Evolutionary conservation across 2,329 filamentous ascomycete genomes (phyloP).

Genomic region (Boeremia lycopersici): DNA sequence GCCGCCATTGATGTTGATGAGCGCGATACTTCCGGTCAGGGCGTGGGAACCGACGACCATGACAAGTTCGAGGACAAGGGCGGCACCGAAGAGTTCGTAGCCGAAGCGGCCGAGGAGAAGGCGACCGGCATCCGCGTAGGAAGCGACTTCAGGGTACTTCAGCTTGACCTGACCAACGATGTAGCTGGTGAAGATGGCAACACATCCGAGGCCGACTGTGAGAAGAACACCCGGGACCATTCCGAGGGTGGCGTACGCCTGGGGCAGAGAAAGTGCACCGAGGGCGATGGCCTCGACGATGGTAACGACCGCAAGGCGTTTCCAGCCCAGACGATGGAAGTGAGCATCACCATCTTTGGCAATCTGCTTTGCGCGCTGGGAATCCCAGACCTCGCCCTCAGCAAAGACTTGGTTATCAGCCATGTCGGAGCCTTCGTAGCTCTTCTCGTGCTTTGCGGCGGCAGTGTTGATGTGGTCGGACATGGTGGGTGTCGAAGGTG

Average conservation of each 20-base stretch:
- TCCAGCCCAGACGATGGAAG: conserved; percentile 22
- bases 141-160: conserved; percentile 18
- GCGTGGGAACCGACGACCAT: conserved; percentile 24
- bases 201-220: conserved; percentile 14
- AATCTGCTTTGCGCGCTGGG: conserved; percentile 18
- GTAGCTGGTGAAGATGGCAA: conserved; percentile 23
- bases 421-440: conserved; percentile 13
- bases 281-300: conserved; percentile 22
- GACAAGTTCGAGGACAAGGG: conserved; percentile 21
- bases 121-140: conserved; percentile 20
- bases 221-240: conserved; percentile 20
- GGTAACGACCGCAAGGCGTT: conserved; percentile 22
- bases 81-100: conserved; percentile 20
- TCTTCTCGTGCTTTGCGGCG: conserved; percentile 9
- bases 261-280: conserved; percentile 19
- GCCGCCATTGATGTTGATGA: conserved; percentile 22
- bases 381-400: conserved; percentile 17
- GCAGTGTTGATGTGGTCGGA: conserved; percentile 9
- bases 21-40: conserved; percentile 20
- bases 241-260: conserved; percentile 20
- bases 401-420: conserved; percentile 14
- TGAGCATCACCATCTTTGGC: conserved; percentile 20
- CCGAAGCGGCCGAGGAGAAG: conserved; percentile 18
- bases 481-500: background rate
- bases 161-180: conserved; percentile 21